Base-by-base conservation (phyloP, 306 rosid species). In the Quercus cerris region DNA sequence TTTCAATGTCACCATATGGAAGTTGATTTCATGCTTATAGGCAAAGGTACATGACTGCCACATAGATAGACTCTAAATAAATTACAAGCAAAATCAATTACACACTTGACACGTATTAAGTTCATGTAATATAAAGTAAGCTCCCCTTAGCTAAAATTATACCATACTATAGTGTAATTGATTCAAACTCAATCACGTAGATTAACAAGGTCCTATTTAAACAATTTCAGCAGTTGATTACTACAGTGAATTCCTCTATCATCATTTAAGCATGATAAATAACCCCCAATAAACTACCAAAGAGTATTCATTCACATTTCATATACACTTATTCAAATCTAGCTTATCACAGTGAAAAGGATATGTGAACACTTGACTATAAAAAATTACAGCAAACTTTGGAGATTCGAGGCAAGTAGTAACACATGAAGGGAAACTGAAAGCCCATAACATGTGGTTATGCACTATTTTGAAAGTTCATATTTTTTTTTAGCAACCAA, bases 1-100 rank as follows among this genome's bases (percentile, higher is more conserved):
- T 71, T 75, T 83, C 55, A 86, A 71, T 64, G 64, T 71, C 80
- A 78, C 56, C 86, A 64, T 31, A 25, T 38, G 52, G 12, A 62
- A 73, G 76, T 44, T 23, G 30, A 72, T 72, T 56, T 71, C 79
- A 77, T 62, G 44, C 46, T 33, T 73, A n/a, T 19, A 22, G 33
- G 72, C 74, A 62, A 69, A 41, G 81, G 56, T 74, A 25, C 80
- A 75, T 78, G 75, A 75, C 59, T 58, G 63, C 62, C 63, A 73
- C 28, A 59, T 28, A 63, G 3, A 59, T 73, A 35, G 28, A 57
- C 77, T 72, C 76, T 23, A 82, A 55, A 75, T 71, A 76, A 62
- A 31, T 22, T 54, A 71, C 44, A 38, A 22, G 22, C 30, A 58
- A 83, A 27, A 74, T 14, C 41, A 74, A 25, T 18, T 67, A 19